Conservation (phyloP, 2,329 filamentous ascomycete genomes). For the Xylaria multiplex region DNA sequence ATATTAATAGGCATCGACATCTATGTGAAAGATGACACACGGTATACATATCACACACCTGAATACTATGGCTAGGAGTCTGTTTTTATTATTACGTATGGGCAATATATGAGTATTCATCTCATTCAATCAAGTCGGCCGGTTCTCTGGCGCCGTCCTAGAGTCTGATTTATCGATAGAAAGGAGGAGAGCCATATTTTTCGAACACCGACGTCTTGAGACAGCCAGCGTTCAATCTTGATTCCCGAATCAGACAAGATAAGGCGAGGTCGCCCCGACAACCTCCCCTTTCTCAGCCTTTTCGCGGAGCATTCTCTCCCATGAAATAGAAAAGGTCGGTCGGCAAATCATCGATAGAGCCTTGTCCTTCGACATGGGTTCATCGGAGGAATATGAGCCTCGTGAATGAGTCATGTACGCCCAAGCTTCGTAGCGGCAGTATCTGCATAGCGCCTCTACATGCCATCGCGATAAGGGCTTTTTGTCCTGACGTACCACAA, state of each 20-base stretch:
- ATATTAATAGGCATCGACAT: no score
- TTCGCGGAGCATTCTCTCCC: not conserved
- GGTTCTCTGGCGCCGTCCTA: no score
- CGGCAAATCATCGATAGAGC: slow-evolving; percentile 25
- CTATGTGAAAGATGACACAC: no score
- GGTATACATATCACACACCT: no score
- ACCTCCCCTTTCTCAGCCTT: not conserved
- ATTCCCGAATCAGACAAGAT: not conserved
- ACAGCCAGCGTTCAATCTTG: no score
- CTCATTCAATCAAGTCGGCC: no score
- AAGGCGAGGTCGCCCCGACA: not conserved
- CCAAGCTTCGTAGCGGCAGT: slow-evolving; percentile 6
- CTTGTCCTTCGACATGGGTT: slow-evolving; percentile 15
- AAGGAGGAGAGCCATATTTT: no score
- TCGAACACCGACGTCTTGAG: no score
- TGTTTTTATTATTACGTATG: no score
- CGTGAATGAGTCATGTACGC: not conserved
- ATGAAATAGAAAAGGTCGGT: slow-evolving; percentile 9
- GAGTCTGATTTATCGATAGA: no score
- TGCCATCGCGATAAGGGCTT: slow-evolving; percentile 27
- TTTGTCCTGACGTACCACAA: slow-evolving; percentile 25
- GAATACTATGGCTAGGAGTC: no score
- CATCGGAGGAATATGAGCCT: not conserved
- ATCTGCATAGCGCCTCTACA: slow-evolving; percentile 24
- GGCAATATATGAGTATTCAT: no score